phyloP scores from a whole-genome alignment of 2,329 filamentous ascomycete genomes.

The Canariomyces notabilis region DNA sequence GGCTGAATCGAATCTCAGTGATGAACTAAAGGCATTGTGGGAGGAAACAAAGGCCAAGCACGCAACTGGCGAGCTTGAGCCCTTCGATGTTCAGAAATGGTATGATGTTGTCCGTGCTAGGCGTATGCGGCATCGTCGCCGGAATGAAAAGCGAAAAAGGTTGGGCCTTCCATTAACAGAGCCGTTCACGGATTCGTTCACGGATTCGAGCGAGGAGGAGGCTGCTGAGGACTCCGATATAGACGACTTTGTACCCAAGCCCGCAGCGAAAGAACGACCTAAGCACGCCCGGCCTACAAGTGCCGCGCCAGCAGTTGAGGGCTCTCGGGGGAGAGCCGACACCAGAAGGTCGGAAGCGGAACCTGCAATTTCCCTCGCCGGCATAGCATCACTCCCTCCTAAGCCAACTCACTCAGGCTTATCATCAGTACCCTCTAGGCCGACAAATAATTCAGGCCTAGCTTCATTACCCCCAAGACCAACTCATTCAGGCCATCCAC shows the following conservation, averaged over 20 bases:
- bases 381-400: no score
- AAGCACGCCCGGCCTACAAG: not conserved
- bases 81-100: constrained; percentile 38
- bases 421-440: no score
- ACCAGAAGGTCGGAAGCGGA: not conserved
- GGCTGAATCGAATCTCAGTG: constrained; percentile 39
- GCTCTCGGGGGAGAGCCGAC: not conserved
- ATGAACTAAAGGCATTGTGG: constrained; percentile 40
- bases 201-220: constrained; percentile 24
- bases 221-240: constrained; percentile 24
- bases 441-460: not conserved
- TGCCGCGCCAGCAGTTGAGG: not conserved
- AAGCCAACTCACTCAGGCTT: no score
- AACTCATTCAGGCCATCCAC: constrained; percentile 2
- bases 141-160: constrained; percentile 40
- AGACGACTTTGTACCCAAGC: constrained; percentile 4
- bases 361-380: no score
- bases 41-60: constrained; percentile 35
- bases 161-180: constrained; percentile 32
- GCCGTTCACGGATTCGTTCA: constrained; percentile 16
- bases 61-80: constrained; percentile 28
- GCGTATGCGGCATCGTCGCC: constrained; percentile 38
- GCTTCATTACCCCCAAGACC: constrained; percentile 6
- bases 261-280: not conserved
- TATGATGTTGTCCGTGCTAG: no score